Conservation (phyloP, 1,284 basidiomycete genomes). For the Cerioporus squamosus region DNA sequence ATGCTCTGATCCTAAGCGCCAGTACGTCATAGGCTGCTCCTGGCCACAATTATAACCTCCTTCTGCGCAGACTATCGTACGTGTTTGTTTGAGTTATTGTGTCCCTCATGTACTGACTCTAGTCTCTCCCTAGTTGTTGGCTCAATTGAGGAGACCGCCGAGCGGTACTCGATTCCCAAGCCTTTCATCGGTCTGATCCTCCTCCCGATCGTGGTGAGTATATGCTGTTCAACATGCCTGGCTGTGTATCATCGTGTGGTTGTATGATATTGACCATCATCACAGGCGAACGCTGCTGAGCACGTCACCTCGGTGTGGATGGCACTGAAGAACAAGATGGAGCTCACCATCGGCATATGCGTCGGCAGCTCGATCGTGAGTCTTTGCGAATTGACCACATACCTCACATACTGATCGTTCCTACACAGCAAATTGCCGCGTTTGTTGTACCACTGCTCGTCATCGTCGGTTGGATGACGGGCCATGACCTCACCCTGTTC, state of each 20-base stretch:
- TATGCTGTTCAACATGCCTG: background rate
- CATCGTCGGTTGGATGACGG: slow-evolving; percentile 81
- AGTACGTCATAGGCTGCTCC: slow-evolving; percentile 49
- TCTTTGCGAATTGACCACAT: slow-evolving; percentile 14
- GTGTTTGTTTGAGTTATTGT: slow-evolving; percentile 29
- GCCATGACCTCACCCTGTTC: slow-evolving; percentile 82
- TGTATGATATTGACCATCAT: background rate
- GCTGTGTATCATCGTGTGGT: background rate
- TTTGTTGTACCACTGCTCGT: slow-evolving; percentile 88
- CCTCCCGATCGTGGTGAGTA: slow-evolving; percentile 70
- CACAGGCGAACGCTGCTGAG: slow-evolving; percentile 77
- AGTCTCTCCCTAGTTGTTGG: slow-evolving; percentile 65
- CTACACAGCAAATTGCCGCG: slow-evolving; percentile 79
- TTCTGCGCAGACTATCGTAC: slow-evolving; percentile 84
- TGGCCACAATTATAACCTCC: slow-evolving; percentile 79
- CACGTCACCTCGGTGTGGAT: slow-evolving; percentile 88
- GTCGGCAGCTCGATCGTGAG: slow-evolving; percentile 89
- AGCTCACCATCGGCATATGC: slow-evolving; percentile 86
- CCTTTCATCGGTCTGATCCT: slow-evolving; percentile 80
- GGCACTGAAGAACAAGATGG: slow-evolving; percentile 89
- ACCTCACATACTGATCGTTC: background rate
- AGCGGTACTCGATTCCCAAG: slow-evolving; percentile 81
- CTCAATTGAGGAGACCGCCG: slow-evolving; percentile 89
- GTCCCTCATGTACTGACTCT: background rate
- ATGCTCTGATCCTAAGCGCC: background rate